A percentile compares a stretch with the other conserved stretches of the same genome.
phyloP scores from a whole-genome alignment of 1,139 yeast species.

The Hyphopichia buzzinii region DNA sequence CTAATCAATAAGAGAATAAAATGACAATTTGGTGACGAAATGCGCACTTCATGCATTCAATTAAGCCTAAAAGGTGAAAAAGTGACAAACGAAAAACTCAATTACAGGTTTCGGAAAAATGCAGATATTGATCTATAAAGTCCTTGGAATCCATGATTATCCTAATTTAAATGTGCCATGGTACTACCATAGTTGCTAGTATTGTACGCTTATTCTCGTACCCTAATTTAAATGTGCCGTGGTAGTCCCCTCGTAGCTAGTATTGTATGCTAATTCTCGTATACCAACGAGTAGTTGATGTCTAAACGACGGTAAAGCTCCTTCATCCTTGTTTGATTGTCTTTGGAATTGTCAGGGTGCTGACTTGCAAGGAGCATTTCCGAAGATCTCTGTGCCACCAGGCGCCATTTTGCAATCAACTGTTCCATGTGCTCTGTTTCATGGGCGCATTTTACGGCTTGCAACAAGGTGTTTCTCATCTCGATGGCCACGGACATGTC shows the following conservation, averaged over 20 bases:
- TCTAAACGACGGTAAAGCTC: conserved; percentile 14
- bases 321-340: conserved; percentile 13
- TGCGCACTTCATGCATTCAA: no score
- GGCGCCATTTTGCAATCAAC: conserved; percentile 1
- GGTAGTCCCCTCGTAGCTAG: background rate
- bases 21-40: no score
- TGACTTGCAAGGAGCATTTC: conserved; percentile 1
- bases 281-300: conserved; percentile 16
- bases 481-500: background rate
- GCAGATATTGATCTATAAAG: no score
- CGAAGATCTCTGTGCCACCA: conserved; percentile 1
- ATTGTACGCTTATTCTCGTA: background rate
- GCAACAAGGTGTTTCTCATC: background rate
- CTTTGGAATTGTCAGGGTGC: conserved; percentile 5
- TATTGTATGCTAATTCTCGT: conserved; percentile 1
- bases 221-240: background rate
- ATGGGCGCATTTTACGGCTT: background rate
- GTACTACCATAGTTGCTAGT: background rate
- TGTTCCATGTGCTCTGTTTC: background rate
- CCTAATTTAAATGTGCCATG: conserved; percentile 9
- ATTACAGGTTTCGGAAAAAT: no score
- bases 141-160: conserved; percentile 8
- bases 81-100: no score
- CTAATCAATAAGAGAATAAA: no score
- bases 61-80: no score